Evolutionary conservation across 129 eudicot genomes (phyloP).

Genomic region (Oenanthe sinensis): DNA sequence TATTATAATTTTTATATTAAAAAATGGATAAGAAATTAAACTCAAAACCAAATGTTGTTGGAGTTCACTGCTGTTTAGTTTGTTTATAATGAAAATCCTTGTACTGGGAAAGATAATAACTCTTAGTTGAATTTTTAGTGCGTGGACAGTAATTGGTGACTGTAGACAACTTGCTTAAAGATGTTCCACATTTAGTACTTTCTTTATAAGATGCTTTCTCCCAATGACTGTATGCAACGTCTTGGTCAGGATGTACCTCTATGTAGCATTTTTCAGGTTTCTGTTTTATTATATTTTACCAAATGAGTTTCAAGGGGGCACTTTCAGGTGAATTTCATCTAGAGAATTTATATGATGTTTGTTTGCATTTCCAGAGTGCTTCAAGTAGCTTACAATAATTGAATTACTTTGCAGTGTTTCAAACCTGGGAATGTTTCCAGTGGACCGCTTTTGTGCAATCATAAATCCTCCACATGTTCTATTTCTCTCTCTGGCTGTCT

Average conservation of each 20-base stretch:
- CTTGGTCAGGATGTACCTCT: not conserved
- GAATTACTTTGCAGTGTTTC: slow-evolving; percentile 60
- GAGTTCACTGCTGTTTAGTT: not conserved
- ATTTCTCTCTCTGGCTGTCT: slow-evolving; percentile 24
- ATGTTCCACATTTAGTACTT: not conserved
- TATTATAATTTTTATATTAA: not conserved
- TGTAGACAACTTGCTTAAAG: not conserved
- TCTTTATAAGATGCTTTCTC: not conserved
- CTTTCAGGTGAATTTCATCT: slow-evolving; percentile 60
- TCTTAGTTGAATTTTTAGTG: not conserved
- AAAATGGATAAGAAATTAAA: not conserved
- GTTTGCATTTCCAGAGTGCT: not conserved
- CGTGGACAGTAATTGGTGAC: slow-evolving; percentile 4
- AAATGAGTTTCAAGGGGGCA: slow-evolving; percentile 94
- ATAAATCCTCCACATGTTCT: slow-evolving; percentile 96
- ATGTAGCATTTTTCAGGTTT: not conserved
- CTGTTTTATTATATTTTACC: slow-evolving; percentile 22
- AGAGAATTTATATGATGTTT: not conserved
- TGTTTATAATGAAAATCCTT: not conserved
- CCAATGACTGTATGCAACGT: not conserved
- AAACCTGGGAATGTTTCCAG: slow-evolving; percentile 98
- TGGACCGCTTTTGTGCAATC: slow-evolving; percentile 90
- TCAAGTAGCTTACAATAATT: not conserved
- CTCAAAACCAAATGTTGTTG: not conserved
- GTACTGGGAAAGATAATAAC: not conserved